Conservation (phyloP, 176 grass and related monocot genomes). For the maize (Zea mays) region Zm-B73-REFERENCE-NAM-5.0 NC_050100.1:213600001-213600500, state of each 20-base stretch:
- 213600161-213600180: constrained; percentile 93
- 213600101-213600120: constrained; percentile 44
- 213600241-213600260: constrained; percentile 72
- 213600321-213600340: constrained; percentile 89
- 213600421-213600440: constrained; percentile 75
- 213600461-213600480: constrained; percentile 65
- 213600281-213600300: constrained; percentile 74
- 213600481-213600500: constrained; percentile 81
- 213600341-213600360: constrained; percentile 91
- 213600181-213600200: constrained; percentile 54
- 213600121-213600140: constrained; percentile 77
- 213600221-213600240: constrained; percentile 54
- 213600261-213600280: constrained; percentile 77
- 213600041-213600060: constrained; percentile 77
- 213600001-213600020: constrained; percentile 87
- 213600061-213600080: constrained; percentile 57
- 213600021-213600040: constrained; percentile 79
- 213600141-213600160: constrained; percentile 80
- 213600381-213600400: constrained; percentile 91
- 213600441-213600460: constrained; percentile 76
- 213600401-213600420: constrained; percentile 85
- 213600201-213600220: constrained; percentile 53
- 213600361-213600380: constrained; percentile 81
- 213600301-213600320: constrained; percentile 79
- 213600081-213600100: constrained; percentile 79